Conservation (phyloP, 2,329 filamentous ascomycete genomes). For the Fusarium virguliforme region DNA sequence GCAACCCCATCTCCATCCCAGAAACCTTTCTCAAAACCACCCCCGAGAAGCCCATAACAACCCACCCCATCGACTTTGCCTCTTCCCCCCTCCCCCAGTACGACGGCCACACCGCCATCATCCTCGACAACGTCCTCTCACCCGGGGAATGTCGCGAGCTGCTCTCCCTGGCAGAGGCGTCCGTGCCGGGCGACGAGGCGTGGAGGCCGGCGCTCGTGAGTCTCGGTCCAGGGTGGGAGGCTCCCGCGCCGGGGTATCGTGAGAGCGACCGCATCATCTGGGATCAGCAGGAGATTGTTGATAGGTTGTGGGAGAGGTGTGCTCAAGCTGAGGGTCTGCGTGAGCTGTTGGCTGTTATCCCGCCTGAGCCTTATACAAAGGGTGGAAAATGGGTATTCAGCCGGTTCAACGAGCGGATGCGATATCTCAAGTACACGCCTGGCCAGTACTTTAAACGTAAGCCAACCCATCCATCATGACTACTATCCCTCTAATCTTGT, state of each 20-base stretch:
- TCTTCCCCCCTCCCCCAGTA: conserved; percentile 67
- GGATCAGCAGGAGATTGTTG: conserved; percentile 75
- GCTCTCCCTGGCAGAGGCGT: conserved; percentile 66
- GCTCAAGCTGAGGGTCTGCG: conserved; percentile 59
- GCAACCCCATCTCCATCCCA: conserved; percentile 57
- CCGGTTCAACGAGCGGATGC: conserved; percentile 79
- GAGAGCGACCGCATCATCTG: conserved; percentile 85
- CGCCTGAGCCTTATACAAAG: conserved; percentile 46
- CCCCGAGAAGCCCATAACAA: conserved; percentile 60
- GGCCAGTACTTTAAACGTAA: conserved; percentile 80
- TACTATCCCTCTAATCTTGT: not conserved
- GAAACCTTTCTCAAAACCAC: conserved; percentile 61
- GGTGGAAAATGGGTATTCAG: conserved; percentile 61
- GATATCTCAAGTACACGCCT: conserved; percentile 80
- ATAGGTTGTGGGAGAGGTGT: conserved; percentile 75
- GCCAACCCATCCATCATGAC: conserved; percentile 19
- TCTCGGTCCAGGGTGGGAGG: conserved; percentile 73
- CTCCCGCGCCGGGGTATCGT: conserved; percentile 68
- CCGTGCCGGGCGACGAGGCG: conserved; percentile 57
- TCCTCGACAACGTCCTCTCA: conserved; percentile 73
- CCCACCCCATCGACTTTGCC: conserved; percentile 68
- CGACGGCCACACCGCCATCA: conserved; percentile 67
- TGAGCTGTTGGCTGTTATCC: conserved; percentile 58
- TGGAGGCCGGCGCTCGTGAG: conserved; percentile 82
- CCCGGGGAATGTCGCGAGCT: conserved; percentile 73